Evolutionary conservation across 495 filamentous ascomycete species (phyloP), one percentile per base, ranked within the genome.

Genomic region (Lasiosphaeria ovina): DNA sequence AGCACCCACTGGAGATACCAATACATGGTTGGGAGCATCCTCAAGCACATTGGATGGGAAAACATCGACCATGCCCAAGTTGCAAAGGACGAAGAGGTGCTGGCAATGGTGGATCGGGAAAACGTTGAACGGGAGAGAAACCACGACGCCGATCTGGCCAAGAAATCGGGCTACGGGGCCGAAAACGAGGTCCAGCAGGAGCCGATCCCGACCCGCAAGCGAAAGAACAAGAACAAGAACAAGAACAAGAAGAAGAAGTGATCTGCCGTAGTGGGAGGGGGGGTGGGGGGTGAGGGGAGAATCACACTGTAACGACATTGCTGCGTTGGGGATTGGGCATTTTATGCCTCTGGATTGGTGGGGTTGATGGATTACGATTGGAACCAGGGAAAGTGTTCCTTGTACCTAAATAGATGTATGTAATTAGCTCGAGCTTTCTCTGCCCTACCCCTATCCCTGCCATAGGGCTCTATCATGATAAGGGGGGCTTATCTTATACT

Each of bases 1-100:
- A 81, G 69, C 47, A 77, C 81, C 52, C 84, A 87, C 65, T 64
- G 81, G 52, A 69, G 77, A 61, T 86, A 86, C 69, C 78, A 78
- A 53, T 77, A 77, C 66, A 74, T 84, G 33, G 70, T 81, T 35
- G 83, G 84, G 33, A 75, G 68, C 48, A 79, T 86, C 59, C 66
- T 87, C 55, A 74, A 76, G 59, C 76, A 77, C 62, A 73, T 85
- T 55, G 77, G 78, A 40, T 85, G 83, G 73, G 83, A 82, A 55
- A 82, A 88, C 61, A 67, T 84, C 45, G 75, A 82, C 59, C 63
- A 62, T 42, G 69, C 56, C 4, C 72, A 80, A 50, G 76, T 84
- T 14, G 69, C 63, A 38, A 73, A 68, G 54, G 74, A 82, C 12
- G 68, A 77, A 63, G 61, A 65, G 35, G 66, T 66, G 11, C 58